phyloP scores from a whole-genome alignment of 768 basidiomycete species.

The Mycena filopes region DNA sequence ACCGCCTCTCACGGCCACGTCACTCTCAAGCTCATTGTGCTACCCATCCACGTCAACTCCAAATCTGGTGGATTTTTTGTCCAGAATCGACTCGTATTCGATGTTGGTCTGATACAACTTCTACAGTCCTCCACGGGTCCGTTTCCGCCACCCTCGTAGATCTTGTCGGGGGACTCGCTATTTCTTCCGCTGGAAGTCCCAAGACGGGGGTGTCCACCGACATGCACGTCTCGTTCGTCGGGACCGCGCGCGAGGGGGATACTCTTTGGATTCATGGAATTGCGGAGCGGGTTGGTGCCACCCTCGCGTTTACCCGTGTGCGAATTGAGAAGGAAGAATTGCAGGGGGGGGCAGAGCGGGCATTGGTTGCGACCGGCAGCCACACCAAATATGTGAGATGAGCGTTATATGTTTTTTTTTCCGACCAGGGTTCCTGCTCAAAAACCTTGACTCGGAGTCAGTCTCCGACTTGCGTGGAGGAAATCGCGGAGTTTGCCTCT shows the following conservation, averaged over 20 bases:
- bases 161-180: slow-evolving; percentile 28
- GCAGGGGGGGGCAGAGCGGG: not conserved
- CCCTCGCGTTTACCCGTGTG: slow-evolving; percentile 31
- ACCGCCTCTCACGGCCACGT: slow-evolving; percentile 17
- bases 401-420: not conserved
- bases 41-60: slow-evolving; percentile 32
- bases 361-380: slow-evolving; percentile 29
- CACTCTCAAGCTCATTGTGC: slow-evolving; percentile 24
- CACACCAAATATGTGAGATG: slow-evolving; percentile 33
- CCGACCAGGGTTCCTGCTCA: not conserved
- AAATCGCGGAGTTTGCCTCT: too few species aligned
- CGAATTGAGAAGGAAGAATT: slow-evolving; percentile 20
- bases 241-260: slow-evolving; percentile 27
- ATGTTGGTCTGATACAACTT: not conserved
- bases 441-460: too few species aligned
- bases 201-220: slow-evolving; percentile 33
- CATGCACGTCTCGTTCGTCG: slow-evolving; percentile 28
- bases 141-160: slow-evolving; percentile 32
- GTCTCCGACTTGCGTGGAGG: too few species aligned
- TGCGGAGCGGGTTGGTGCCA: slow-evolving; percentile 29
- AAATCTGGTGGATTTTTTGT: slow-evolving; percentile 20
- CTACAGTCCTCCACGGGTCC: slow-evolving; percentile 29
- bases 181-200: slow-evolving; percentile 19
- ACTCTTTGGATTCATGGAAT: slow-evolving; percentile 24
- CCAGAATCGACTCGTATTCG: not conserved